Conservation (phyloP, 495 filamentous ascomycete genomes). For the Chaetomium fimeti region DNA sequence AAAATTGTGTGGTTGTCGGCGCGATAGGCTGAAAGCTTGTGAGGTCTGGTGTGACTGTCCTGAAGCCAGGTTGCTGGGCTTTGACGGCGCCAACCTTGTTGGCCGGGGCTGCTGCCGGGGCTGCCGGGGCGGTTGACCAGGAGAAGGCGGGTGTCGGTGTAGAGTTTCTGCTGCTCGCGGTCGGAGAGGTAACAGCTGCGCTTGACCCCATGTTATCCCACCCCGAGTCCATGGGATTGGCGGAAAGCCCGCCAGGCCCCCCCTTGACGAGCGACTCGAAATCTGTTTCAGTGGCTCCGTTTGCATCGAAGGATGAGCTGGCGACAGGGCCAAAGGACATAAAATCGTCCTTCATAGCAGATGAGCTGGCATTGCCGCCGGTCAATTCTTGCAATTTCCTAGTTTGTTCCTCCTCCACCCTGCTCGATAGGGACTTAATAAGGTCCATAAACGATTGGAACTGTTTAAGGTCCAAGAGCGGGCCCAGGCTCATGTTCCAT, state of each 20-base stretch:
- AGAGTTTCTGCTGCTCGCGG: conserved; percentile 27
- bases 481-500: conserved; percentile 90
- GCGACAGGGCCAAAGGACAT: conserved; percentile 56
- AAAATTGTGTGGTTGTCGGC: conserved; percentile 54
- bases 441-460: conserved; percentile 85
- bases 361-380: conserved; percentile 39
- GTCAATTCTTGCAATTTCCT: conserved; percentile 83
- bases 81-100: conserved; percentile 39
- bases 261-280: conserved; percentile 90
- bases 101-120: conserved; percentile 26
- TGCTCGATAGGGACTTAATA: conserved; percentile 73
- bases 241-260: conserved; percentile 28
- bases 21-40: conserved; percentile 47
- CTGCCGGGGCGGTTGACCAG: conserved; percentile 53
- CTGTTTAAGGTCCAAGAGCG: conserved; percentile 78
- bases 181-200: conserved; percentile 31
- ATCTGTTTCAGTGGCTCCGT: conserved; percentile 61
- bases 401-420: conserved; percentile 83
- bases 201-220: conserved; percentile 41
- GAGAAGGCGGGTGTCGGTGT: conserved; percentile 52
- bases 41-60: conserved; percentile 59
- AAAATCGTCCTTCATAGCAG: conserved; percentile 54
- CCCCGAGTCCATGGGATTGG: conserved; percentile 42
- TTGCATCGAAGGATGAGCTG: conserved; percentile 50
- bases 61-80: conserved; percentile 45